Evolutionary conservation across 768 basidiomycete genomes (phyloP), one percentile per base, ranked within the genome.

Genomic region (Boletus rubescentipes): DNA sequence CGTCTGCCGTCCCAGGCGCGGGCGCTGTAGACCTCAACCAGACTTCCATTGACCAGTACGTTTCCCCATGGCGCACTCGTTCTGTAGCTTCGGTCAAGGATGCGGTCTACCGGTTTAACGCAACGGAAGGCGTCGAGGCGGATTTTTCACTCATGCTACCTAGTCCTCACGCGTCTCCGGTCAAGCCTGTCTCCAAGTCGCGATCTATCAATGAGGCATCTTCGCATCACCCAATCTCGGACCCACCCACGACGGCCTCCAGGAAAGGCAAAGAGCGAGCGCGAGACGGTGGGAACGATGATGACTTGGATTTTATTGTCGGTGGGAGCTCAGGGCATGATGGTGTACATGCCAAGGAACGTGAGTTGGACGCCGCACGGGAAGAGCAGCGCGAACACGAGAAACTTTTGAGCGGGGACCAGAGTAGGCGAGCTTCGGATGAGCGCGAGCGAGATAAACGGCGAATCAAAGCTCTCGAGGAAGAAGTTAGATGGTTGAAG

Each of bases 381-480:
- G 79, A 81, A 59, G 79, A 82, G 53, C 81, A 82, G 35, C 66
- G 71, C 43, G 73, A 71, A 49, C 74, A 76, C 45, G 77, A 80
- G 64, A 66, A 65, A 41, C 69, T 71, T 42, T 68, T 67, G 60
- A 74, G 76, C 49, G 67, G 66, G 15, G 75, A 77, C 21, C 75
- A 72, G 40, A 55, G 51, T 36, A 64, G 55, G 21, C 49, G 58
- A 8, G 59, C 58, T 31, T 55, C 61, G 30, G 68, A 71, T 21
- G 86, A 84, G 58, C 76, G 76, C 30, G 74, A 73, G 15, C 68
- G 68, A 26, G 86, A 90, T 61, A 86, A 87, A 63, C 82, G 78
- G 51, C 77, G 78, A 46, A 90, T 91, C 30, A 75, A 70, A 57
- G 70, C 73, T 53, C 74, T 92, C 5, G 87, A 91, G 61, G 79